Evolutionary conservation across 2,329 filamentous ascomycete genomes (phyloP).

Genomic region (Aspergillus fumigatiaffinis): DNA sequence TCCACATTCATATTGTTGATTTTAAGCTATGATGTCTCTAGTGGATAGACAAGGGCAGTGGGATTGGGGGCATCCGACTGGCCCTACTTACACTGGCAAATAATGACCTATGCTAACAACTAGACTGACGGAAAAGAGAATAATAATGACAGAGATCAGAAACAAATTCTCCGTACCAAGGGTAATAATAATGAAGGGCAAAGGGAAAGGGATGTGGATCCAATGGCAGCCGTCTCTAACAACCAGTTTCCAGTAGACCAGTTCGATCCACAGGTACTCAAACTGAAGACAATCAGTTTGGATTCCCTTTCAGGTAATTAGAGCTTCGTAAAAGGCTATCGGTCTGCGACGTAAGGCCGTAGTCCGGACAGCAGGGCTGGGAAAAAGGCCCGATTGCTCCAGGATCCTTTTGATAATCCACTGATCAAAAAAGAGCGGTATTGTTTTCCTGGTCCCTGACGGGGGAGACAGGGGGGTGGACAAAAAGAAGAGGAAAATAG

Average conservation of each 20-base stretch:
- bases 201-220: slow-evolving; percentile 19
- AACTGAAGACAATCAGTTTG: not conserved
- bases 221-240: slow-evolving; percentile 11
- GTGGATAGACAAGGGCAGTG: slow-evolving; percentile 15
- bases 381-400: not conserved
- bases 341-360: not conserved
- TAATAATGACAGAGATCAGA: slow-evolving; percentile 1
- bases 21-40: slow-evolving; percentile 17
- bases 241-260: not conserved
- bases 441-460: not conserved
- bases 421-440: not conserved
- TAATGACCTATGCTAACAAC: slow-evolving; percentile 9
- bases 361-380: not conserved
- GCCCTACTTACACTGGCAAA: slow-evolving; percentile 11
- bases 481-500: slow-evolving; percentile 1
- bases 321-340: not conserved
- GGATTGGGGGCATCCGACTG: slow-evolving; percentile 25
- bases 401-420: not conserved
- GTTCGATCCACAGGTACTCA: not conserved
- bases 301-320: slow-evolving; percentile 2
- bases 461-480: not conserved
- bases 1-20: slow-evolving; percentile 19
- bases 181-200: slow-evolving; percentile 3
- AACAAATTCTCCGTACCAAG: not conserved
- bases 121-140: slow-evolving; percentile 15